A percentile compares a stretch with the other conserved stretches of the same genome.
These are phyloP conservation scores for Choanephora cucurbitarum DNA, from an alignment of 371 early-diverging fungal species.

Conservation along the genomic window DNA sequence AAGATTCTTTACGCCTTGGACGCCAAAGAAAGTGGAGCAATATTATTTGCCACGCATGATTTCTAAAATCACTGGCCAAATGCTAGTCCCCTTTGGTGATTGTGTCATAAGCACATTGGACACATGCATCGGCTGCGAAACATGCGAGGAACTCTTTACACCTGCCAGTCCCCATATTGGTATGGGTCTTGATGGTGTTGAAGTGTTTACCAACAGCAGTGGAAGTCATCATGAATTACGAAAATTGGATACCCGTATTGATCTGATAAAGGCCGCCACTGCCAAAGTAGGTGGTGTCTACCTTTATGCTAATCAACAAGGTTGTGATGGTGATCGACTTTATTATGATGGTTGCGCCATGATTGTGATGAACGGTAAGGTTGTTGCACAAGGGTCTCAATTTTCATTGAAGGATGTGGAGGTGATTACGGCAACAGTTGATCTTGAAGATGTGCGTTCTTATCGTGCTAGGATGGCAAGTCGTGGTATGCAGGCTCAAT, in stretches of 20 bases:
- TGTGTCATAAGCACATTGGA: slow-evolving; percentile 79
- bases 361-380: slow-evolving; percentile 87
- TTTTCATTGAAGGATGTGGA: slow-evolving; percentile 95
- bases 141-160: slow-evolving; percentile 97
- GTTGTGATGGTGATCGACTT: slow-evolving; percentile 98
- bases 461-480: slow-evolving; percentile 74
- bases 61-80: slow-evolving; percentile 75
- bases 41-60: slow-evolving; percentile 84
- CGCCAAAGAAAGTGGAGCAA: slow-evolving; percentile 64
- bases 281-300: slow-evolving; percentile 94
- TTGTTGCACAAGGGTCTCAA: slow-evolving; percentile 91
- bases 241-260: slow-evolving; percentile 83
- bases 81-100: slow-evolving; percentile 82
- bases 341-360: slow-evolving; percentile 97
- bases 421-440: slow-evolving; percentile 89
- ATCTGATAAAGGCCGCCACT: slow-evolving; percentile 89
- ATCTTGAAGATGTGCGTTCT: slow-evolving; percentile 88
- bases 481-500: slow-evolving; percentile 81
- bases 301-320: slow-evolving; percentile 95
- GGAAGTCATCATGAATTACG: slow-evolving; percentile 92
- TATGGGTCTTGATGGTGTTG: slow-evolving; percentile 94
- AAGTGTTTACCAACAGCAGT: slow-evolving; percentile 93
- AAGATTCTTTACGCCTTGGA: slow-evolving; percentile 95
- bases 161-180: slow-evolving; percentile 92
- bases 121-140: slow-evolving; percentile 90